Evolutionary conservation across 768 basidiomycete genomes (phyloP), one percentile per base, ranked within the genome.

Genomic region (Austroboletus festivus): DNA sequence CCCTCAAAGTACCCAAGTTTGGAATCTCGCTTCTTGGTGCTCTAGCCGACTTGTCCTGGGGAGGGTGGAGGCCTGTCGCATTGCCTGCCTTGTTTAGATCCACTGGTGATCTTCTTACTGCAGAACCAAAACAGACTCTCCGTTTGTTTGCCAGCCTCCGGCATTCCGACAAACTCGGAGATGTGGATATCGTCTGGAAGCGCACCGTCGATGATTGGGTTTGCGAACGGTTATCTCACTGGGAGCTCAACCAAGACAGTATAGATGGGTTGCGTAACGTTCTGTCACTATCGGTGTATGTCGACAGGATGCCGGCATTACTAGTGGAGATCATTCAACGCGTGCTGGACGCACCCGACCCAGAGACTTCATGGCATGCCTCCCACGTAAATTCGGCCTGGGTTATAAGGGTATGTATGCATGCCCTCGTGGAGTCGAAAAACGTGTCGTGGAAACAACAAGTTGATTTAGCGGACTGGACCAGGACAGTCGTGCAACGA

Each of bases 51-150:
- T 65, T 83, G 5, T 73, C 73, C 0, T 92, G 88, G 86, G 80
- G 80, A 18, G 89, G 87, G 3, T 91, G 87, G 87, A 87, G 82
- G 61, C 70, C 80, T 26, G 63, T 89, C 10, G 85, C 78, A 13
- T 60, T 84, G 2, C 84, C 87, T 2, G 64, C 74, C 12, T 59
- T 89, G n/a, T 56, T 81, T 13, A 80, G 78, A 55, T 68, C 71
- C 24, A 78, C 77, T 2, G 66, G 71, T 4, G 72, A 71, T 40
- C 58, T 83, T 19, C 57, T 82, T 13, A 70, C 79, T 22, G 50
- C 56, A 6, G 70, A 80, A n/a, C 72, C 77, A 4, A 58, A 58
- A 33, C 52, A 60, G 37, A 66, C 78, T 0, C 50, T 85, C 11
- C 71, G 71, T 18, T 69, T 87, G 47, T 65, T 86, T 15, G 78